A percentile compares a stretch with the other conserved stretches of the same genome.
Conservation (phyloP, 1,284 basidiomycete genomes). For the Heterobasidion occidentale region DNA sequence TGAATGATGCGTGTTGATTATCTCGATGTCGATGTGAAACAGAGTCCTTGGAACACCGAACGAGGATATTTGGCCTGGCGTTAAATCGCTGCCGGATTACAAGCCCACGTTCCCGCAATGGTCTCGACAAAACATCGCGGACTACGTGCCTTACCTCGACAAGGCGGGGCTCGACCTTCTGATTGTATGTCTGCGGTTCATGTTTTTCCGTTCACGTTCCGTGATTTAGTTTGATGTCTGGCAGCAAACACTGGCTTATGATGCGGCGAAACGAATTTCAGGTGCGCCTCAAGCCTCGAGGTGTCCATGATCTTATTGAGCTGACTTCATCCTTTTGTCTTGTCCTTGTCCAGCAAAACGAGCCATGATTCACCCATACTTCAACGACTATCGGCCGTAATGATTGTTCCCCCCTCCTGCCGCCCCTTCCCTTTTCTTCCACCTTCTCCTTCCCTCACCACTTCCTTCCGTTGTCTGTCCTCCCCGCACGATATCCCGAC, state of each 20-base stretch:
- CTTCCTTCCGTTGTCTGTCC: not conserved
- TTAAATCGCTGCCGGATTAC: constrained; percentile 88
- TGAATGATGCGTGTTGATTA: too few species aligned
- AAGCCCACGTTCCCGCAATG: constrained; percentile 97
- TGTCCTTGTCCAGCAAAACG: constrained; percentile 59
- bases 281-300: constrained; percentile 37
- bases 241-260: constrained; percentile 82
- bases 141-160: constrained; percentile 64
- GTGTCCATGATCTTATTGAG: not conserved
- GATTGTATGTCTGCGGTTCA: constrained; percentile 34
- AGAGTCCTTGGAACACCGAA: constrained; percentile 72
- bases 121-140: constrained; percentile 62
- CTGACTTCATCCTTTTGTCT: not conserved
- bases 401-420: not conserved
- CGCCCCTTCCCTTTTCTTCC: not conserved
- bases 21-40: not conserved
- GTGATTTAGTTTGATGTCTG: constrained; percentile 10
- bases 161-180: constrained; percentile 73
- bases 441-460: not conserved
- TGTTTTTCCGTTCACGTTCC: not conserved
- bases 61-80: constrained; percentile 90
- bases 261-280: constrained; percentile 91
- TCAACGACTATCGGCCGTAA: constrained; percentile 41
- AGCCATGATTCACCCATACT: constrained; percentile 79
- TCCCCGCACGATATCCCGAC: not conserved